These are phyloP conservation scores for Fusarium brevicatenulatum DNA, from an alignment of 2,329 filamentous ascomycete species.

Conservation along the genomic window DNA sequence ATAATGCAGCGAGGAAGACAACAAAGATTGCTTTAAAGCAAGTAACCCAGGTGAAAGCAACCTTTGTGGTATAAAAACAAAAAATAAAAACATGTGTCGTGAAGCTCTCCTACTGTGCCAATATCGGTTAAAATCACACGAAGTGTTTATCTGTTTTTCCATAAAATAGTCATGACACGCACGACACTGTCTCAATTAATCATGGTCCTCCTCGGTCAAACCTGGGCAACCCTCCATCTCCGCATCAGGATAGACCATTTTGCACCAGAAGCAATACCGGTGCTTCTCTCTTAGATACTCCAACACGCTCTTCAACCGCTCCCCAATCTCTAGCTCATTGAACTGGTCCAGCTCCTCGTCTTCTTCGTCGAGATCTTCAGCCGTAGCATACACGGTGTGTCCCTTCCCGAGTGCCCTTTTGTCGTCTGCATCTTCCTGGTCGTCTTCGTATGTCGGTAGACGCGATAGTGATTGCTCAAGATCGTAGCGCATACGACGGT, in stretches of 20 bases:
- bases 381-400: conserved; percentile 64
- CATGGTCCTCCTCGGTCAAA: conserved; percentile 83
- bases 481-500: conserved; percentile 71
- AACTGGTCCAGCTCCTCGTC: conserved; percentile 85
- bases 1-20: background rate
- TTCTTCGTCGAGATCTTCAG: conserved; percentile 79
- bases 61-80: background rate
- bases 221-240: conserved; percentile 91
- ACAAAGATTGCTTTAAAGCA: background rate
- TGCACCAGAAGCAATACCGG: conserved; percentile 97
- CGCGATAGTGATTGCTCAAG: conserved; percentile 71
- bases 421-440: conserved; percentile 79
- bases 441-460: conserved; percentile 74
- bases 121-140: background rate
- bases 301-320: conserved; percentile 75
- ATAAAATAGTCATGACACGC: background rate
- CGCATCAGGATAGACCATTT: conserved; percentile 78
- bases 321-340: conserved; percentile 71
- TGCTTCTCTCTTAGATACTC: conserved; percentile 75
- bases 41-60: background rate
- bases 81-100: background rate
- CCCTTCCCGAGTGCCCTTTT: conserved; percentile 72
- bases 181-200: conserved; percentile 46
- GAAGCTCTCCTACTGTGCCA: background rate
- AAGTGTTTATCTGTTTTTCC: background rate